Conservation (phyloP, 257 asterid species). For the Schizonepeta tenuifolia region DNA sequence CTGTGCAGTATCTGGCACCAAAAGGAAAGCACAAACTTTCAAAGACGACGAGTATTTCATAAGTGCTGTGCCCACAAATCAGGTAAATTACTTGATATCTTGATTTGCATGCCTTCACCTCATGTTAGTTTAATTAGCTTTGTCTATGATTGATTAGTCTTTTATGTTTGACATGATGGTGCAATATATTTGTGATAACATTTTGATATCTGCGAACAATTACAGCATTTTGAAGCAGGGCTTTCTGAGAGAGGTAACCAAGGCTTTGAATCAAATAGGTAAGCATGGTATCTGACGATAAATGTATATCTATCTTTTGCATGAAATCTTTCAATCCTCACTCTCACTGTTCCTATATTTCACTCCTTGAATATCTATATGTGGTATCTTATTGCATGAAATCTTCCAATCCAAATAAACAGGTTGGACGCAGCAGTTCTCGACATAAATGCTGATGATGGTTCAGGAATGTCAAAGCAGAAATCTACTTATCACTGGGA, state of each 20-base stretch:
- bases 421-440: slow-evolving; percentile 94
- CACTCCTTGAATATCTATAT: slow-evolving; percentile 1
- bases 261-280: slow-evolving; percentile 84
- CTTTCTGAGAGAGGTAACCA: slow-evolving; percentile 70
- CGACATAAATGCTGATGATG: slow-evolving; percentile 88
- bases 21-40: slow-evolving; percentile 78
- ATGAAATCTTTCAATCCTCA: slow-evolving; percentile 4
- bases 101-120: slow-evolving; percentile 1
- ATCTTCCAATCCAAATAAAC: slow-evolving; percentile 26
- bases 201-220: slow-evolving; percentile 30
- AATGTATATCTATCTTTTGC: slow-evolving; percentile 1
- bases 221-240: slow-evolving; percentile 98
- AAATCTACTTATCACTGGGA: slow-evolving; percentile 92
- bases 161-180: slow-evolving; percentile 10
- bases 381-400: background rate
- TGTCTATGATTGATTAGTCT: background rate
- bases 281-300: slow-evolving; percentile 14
- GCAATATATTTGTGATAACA: slow-evolving; percentile 27
- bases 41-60: slow-evolving; percentile 92
- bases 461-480: slow-evolving; percentile 70
- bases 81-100: slow-evolving; percentile 47
- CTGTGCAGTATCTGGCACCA: slow-evolving; percentile 69
- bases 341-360: background rate
- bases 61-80: slow-evolving; percentile 90
- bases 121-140: background rate